Percentiles rank a stretch among this genome's conserved stretches.
Conservation (phyloP, 148 eudicot species). For the Rhododendron griersonianum region DNA sequence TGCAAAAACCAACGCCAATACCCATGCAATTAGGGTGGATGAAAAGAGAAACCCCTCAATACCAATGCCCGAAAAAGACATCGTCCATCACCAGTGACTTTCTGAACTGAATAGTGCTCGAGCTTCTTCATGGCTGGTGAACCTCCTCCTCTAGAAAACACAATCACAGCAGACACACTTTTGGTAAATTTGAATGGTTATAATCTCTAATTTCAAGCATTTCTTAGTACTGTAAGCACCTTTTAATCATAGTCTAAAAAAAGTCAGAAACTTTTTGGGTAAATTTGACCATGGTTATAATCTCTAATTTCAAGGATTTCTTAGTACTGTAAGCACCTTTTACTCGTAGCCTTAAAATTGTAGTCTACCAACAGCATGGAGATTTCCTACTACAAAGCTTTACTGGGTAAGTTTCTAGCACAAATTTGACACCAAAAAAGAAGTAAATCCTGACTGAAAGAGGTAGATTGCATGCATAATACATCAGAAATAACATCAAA, state of each 20-base stretch:
- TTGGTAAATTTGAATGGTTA: background rate
- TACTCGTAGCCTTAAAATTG: background rate
- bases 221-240: background rate
- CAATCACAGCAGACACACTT: background rate
- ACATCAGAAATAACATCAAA: background rate
- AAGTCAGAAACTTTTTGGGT: background rate
- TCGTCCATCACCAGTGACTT: conserved; percentile 89
- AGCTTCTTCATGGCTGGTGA: conserved; percentile 60
- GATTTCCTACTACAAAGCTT: background rate
- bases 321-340: background rate
- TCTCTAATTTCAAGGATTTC: background rate
- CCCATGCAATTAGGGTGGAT: background rate
- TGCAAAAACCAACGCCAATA: background rate
- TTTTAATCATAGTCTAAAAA: background rate
- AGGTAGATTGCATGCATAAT: background rate
- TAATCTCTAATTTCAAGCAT: background rate
- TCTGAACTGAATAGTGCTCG: conserved; percentile 68
- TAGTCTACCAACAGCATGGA: background rate
- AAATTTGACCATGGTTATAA: background rate
- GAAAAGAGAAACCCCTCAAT: conserved; percentile 9
- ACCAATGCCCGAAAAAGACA: conserved; percentile 98
- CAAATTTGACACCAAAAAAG: conserved; percentile 4
- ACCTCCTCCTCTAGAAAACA: conserved; percentile 31
- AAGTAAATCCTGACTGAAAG: background rate
- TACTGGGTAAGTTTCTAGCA: background rate